phyloP scores from a whole-genome alignment of 176 grass and related monocot genomes.

The Carex scoparia region DNA sequence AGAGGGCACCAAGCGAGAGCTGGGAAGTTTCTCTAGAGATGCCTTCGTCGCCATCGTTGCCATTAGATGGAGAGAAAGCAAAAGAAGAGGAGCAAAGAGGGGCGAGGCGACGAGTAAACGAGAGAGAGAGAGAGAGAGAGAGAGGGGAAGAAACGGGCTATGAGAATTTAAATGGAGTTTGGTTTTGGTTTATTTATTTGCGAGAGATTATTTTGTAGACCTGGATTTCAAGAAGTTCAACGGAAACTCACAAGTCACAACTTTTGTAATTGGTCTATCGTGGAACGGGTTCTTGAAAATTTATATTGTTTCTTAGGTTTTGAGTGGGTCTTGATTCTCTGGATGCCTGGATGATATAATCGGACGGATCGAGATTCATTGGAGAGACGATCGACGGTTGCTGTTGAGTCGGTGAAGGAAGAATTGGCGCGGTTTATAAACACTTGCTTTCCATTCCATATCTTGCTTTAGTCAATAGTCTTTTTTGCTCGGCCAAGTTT shows the following conservation, averaged over 20 bases:
- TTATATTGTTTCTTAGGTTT: not conserved
- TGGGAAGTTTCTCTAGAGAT: not conserved
- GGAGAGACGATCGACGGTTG: not conserved
- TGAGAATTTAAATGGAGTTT: conserved; percentile 29
- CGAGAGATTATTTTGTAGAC: not conserved
- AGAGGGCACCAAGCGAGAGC: not conserved
- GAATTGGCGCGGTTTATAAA: conserved; percentile 2
- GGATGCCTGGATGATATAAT: not conserved
- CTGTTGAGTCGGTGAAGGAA: not conserved
- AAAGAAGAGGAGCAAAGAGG: not conserved
- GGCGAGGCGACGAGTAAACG: not conserved
- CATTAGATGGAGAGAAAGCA: not conserved
- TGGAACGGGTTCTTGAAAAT: not conserved
- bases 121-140: conserved; percentile 2
- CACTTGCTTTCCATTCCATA: not conserved
- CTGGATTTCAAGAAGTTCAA: not conserved
- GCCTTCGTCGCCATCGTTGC: not conserved
- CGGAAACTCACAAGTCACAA: not conserved
- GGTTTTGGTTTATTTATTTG: conserved; percentile 12
- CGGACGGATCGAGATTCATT: not conserved
- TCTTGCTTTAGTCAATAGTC: no score
- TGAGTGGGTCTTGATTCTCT: not conserved
- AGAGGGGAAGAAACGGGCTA: not conserved
- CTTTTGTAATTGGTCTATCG: not conserved
- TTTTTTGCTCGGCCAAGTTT: not conserved